phyloP scores from a whole-genome alignment of 176 grass and related monocot species.

The Saccharum spontaneum region DNA sequence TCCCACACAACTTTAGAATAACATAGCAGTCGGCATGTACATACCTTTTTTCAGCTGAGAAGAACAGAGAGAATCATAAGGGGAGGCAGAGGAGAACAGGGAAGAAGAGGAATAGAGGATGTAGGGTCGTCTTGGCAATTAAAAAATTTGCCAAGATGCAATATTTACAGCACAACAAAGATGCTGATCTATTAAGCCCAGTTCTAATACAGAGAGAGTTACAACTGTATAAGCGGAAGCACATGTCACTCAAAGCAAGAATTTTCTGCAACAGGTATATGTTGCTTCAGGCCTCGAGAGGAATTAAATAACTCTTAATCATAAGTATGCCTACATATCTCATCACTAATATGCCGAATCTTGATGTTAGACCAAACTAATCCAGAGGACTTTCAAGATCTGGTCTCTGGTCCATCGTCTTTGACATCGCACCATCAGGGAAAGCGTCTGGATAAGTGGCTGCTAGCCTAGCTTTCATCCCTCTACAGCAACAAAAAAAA shows the following conservation, averaged over 20 bases:
- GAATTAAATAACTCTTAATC: background rate
- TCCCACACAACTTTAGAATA: background rate
- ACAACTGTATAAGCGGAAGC: background rate
- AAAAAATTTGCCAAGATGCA: background rate
- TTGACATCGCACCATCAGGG: constrained; percentile 50
- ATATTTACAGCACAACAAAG: background rate
- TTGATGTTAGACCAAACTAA: background rate
- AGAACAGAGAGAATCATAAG: background rate
- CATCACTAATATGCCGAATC: background rate
- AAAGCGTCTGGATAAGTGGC: constrained; percentile 93
- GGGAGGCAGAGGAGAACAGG: background rate
- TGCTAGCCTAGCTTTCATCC: constrained; percentile 72
- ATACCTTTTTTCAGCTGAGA: background rate
- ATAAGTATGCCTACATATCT: background rate
- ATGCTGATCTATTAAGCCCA: background rate
- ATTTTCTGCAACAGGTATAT: background rate
- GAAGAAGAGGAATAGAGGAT: background rate
- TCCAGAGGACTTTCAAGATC: constrained; percentile 74
- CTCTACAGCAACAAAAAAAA: constrained; percentile 43
- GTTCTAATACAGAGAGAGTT: constrained; percentile 1
- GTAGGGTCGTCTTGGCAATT: too few relatives aligned
- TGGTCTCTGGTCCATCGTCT: constrained; percentile 74
- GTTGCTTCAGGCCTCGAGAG: background rate
- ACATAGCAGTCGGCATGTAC: background rate
- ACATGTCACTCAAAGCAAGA: background rate